A percentile compares a stretch with the other conserved stretches of the same genome.
Evolutionary conservation across 257 asterid species (phyloP).

Genomic region (Solanum etuberosum): DNA sequence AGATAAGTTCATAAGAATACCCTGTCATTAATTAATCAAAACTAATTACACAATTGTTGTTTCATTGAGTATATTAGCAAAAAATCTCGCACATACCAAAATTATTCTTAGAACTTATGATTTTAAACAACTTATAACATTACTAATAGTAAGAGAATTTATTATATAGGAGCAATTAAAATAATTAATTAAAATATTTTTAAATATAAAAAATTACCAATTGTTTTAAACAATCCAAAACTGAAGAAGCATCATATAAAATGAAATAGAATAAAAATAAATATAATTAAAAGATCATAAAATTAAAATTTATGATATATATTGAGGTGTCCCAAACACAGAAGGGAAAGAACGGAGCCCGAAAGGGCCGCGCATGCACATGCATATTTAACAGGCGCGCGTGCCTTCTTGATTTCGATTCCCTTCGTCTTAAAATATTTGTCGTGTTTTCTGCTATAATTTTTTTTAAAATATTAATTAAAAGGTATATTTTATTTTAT

Average conservation of each 20-base stretch:
- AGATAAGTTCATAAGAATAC: background rate
- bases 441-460: no score
- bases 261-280: background rate
- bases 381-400: constrained; percentile 21
- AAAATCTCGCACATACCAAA: background rate
- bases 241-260: no score
- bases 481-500: no score
- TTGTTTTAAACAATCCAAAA: no score
- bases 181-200: no score
- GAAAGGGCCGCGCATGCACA: constrained; percentile 1
- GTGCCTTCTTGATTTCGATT: constrained; percentile 11
- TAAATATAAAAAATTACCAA: no score
- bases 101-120: background rate
- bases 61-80: background rate
- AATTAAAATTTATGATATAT: no score
- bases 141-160: background rate
- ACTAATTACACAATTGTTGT: background rate
- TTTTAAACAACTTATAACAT: background rate
- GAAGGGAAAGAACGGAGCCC: background rate
- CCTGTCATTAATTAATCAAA: background rate
- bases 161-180: background rate
- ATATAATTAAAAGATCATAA: no score
- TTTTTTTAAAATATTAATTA: no score
- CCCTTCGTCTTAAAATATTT: background rate
- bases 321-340: background rate